Base-by-base conservation (phyloP, 352 stramenopile species). In the Phytophthora boehmeriae region DNA sequence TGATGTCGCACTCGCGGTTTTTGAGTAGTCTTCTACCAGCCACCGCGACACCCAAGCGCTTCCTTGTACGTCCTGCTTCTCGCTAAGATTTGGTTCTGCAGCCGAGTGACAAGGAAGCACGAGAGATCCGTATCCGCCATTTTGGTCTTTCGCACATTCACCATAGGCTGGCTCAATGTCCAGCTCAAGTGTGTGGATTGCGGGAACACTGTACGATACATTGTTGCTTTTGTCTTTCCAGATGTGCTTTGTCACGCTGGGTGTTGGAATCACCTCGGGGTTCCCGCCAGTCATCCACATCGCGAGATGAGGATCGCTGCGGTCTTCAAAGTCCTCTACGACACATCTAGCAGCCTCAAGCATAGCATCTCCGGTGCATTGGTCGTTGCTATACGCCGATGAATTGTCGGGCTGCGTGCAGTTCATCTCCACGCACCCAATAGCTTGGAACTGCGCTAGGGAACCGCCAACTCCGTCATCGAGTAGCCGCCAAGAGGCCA, bases 251-350 rank as follows among this genome's bases (percentile, higher is more conserved):
- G 44, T 6, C 0, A 63, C 23, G 14, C 19, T 13, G 1, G 58
- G 58, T 1, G 19, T 49, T 8, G 63, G 68, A 10, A 76, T 36
- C 6, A 66, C 30, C 2, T 62, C 9, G 1, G 52, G 70, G 10
- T 64, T 66, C 0, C 63, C 68, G 10, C 68, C 68, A 1, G 63
- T 73, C 35, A 70, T 59, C 62, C 67, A 76, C 63, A 76, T 73
- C 4, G 62, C 42, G 0, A 22, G 35, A n/a, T 73, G 45, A n/a
- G 61, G 30, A 0, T 34, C 11, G 8, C 16, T 4, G 0, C 11
- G 11, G 4, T 64, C 47, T 0, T 23, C 20, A 13, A 59, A 63
- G 30, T 73, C 39, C 8, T 61, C 16, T 9, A 66, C 38, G 14
- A 70, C 63, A 36, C 68, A 73, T 1, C 59, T 48, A 1, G 54